Base-by-base conservation (phyloP, 2,329 filamentous ascomycete genomes). In the Plectosphaerella sp. region DNA sequence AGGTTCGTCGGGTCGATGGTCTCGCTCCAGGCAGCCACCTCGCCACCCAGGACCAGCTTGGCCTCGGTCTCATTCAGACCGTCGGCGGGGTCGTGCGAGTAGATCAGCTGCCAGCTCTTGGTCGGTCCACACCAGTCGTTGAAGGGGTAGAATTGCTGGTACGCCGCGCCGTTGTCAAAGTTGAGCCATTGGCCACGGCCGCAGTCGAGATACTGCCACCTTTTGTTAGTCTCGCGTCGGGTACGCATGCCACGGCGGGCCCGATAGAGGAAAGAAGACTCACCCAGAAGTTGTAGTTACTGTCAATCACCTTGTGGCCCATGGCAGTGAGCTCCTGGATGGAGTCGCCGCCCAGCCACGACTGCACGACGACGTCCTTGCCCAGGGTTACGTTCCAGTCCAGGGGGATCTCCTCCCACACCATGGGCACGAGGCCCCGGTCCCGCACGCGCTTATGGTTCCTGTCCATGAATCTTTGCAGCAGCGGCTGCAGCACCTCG, bases 381-480 rank as follows among this genome's bases (percentile, higher is more conserved):
- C 83, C 84, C 6, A 96, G 72, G 0, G 80, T 88, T 45, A 94
- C 72, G 64, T 92, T 88, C 87, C 89, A 96, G 22, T 84, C 76
- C 10, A 88, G 73, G 1, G 90, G 74, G 77, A 94, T 91, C 68
- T 96, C 91, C 67, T 96, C 90, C 91, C 91, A 96, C 1, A 92
- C 88, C 20, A 96, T 73, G 0, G 91, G 89, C 5, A 78, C 80
- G 49, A 96, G 71, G 5, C 86, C 86, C 6, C 79, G 75, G 43
- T 77, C 71, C 45, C 82, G 74, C 41, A 94, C 75, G 45, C 84
- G 81, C 28, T 70, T 75, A 66, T 92, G 88, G 61, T 86, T 84
- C 58, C 79, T 78, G 65, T 89, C 80, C 57, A 95, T 74, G 64
- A 95, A 91, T 52, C 78, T 82, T 65, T 96, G 89, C 65, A 96